These are phyloP conservation scores for Metschnikowia colocasiae DNA, from an alignment of 805 yeast species.

Conservation along the genomic window DNA sequence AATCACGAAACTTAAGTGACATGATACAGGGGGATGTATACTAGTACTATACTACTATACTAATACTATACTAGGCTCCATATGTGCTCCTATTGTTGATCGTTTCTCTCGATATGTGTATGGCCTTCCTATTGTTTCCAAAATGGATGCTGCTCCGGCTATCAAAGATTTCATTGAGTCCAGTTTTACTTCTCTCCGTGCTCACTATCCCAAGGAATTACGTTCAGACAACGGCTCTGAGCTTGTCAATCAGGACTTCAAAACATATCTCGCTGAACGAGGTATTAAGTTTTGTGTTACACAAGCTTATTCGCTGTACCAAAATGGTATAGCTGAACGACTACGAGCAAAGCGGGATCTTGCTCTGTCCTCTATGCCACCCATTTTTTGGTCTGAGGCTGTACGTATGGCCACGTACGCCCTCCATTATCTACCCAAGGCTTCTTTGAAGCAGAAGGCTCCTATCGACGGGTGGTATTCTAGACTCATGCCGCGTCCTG, in stretches of 20 bases:
- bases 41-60: too few species aligned
- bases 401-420: not conserved
- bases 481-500: not conserved
- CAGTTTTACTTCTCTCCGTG: not conserved
- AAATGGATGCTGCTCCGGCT: not conserved
- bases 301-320: not conserved
- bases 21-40: too few species aligned
- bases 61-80: not conserved
- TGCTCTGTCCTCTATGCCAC: not conserved
- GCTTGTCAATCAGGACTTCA: not conserved
- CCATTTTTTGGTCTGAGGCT: not conserved
- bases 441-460: not conserved
- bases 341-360: not conserved
- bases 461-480: not conserved
- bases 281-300: not conserved
- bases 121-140: not conserved
- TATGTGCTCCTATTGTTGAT: not conserved
- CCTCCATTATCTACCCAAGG: not conserved
- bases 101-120: not conserved
- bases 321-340: too few species aligned
- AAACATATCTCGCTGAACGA: not conserved
- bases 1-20: too few species aligned
- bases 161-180: not conserved
- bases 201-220: not conserved
- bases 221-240: not conserved